phyloP scores from a whole-genome alignment of 345 rosid species.

The Boechera divaricarpa region DNA sequence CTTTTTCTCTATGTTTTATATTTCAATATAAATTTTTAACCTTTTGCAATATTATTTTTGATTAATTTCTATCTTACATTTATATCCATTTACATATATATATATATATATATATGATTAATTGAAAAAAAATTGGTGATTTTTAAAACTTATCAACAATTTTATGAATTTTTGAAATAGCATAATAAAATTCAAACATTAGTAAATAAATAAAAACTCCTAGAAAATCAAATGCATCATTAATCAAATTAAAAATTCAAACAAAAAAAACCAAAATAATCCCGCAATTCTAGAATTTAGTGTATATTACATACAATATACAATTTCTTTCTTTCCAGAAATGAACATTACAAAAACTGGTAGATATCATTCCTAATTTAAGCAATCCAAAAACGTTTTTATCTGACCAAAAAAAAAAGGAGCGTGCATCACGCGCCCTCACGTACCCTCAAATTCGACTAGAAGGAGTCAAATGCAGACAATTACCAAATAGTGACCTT shows the following conservation, averaged over 20 bases:
- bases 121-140: background rate
- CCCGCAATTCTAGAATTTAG: no score
- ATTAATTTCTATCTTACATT: background rate
- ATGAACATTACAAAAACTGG: background rate
- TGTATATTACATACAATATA: no score
- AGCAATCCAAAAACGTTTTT: conserved; percentile 2
- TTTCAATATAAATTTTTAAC: background rate
- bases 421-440: conserved; percentile 5
- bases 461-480: conserved; percentile 20
- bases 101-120: background rate
- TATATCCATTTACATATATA: background rate
- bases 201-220: no score
- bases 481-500: conserved; percentile 17
- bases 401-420: background rate
- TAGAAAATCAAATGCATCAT: background rate
- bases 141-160: background rate
- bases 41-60: background rate
- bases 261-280: no score
- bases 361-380: conserved; percentile 36
- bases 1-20: background rate
- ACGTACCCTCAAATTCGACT: background rate
- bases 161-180: background rate
- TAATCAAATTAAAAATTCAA: no score
- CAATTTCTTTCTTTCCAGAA: background rate
- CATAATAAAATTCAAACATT: background rate